Base-by-base conservation (phyloP, 2,329 filamentous ascomycete genomes). In the Penicillium vulpinum region DNA sequence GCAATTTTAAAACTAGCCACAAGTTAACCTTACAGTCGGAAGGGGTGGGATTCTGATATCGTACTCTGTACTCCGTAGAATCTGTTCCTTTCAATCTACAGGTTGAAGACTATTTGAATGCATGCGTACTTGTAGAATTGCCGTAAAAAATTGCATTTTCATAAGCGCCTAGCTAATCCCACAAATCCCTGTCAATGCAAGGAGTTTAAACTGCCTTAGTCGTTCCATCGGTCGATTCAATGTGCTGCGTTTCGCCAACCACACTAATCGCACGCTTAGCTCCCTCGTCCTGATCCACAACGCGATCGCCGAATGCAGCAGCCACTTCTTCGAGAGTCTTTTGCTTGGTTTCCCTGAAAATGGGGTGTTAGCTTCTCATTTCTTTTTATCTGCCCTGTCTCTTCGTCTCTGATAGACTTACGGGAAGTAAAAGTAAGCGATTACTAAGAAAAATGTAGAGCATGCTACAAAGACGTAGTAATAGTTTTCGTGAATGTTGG, bases 391-490 rank as follows among this genome's bases (percentile, higher is more conserved):
- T 33, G 4, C 16, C 22, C 11, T 31, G 9, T 51, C 21, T 10
- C 35, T 33, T 46, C 41, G 13, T 24, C 22, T 46, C 21, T 2
- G 9, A 13, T 24, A 5, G 24, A 71, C 76, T 64, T 68, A 80
- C 70, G 82, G 82, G 69, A 83, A 85, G 65, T 79, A 84, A 49
- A 83, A 75, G 65, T 81, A 85, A 0, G 79, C 81, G 24, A 84
- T 60, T 2, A 76, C 68, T 0, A 84, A 64, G 70, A 83, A 85
- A 70, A 84, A 78, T 1, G 71, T 26, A 2, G 79, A 79, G 62
- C 82, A 85, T 5, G 63, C 78, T 2, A 84, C 81, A 58, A 85
- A 85, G 18, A 85, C 82, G 58, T 85, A 85, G 67, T 85, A 85
- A 67, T 85, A 85, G 60, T 84, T 85, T 62, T 85, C 78, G n/a